Conservation (phyloP, 2,329 filamentous ascomycete species). For the Diplocarpon mali region DNA sequence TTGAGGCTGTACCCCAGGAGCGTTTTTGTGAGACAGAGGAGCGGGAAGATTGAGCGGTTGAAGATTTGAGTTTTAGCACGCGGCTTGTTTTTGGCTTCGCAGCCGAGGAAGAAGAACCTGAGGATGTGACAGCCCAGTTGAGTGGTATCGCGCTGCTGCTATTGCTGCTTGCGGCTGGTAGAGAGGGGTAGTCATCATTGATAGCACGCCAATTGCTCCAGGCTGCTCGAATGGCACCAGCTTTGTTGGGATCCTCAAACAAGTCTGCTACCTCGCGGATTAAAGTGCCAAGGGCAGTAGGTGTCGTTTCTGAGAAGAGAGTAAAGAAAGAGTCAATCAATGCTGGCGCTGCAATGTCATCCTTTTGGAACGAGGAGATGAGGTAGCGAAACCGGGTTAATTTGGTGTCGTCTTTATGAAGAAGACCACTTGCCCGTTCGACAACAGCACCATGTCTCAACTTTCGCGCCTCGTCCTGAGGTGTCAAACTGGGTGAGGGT, state of each 20-base stretch:
- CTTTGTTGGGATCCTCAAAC: slow-evolving; percentile 73
- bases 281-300: slow-evolving; percentile 74
- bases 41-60: slow-evolving; percentile 55
- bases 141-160: slow-evolving; percentile 24
- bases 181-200: slow-evolving; percentile 86
- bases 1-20: slow-evolving; percentile 39
- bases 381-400: slow-evolving; percentile 66
- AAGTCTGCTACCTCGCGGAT: slow-evolving; percentile 87
- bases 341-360: slow-evolving; percentile 57
- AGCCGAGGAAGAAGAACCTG: neutral
- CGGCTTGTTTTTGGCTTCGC: slow-evolving; percentile 37
- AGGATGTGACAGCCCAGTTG: slow-evolving; percentile 25
- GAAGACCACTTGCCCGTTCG: slow-evolving; percentile 70
- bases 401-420: slow-evolving; percentile 67
- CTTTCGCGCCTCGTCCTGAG: slow-evolving; percentile 71
- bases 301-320: slow-evolving; percentile 67
- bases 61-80: slow-evolving; percentile 57
- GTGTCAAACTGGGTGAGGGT: slow-evolving; percentile 43
- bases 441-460: slow-evolving; percentile 76
- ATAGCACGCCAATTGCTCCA: slow-evolving; percentile 96
- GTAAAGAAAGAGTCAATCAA: slow-evolving; percentile 82
- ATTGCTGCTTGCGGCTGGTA: slow-evolving; percentile 62
- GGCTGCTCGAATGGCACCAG: slow-evolving; percentile 62
- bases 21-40: slow-evolving; percentile 45
- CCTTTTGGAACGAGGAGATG: slow-evolving; percentile 68